Evolutionary conservation across 495 filamentous ascomycete genomes (phyloP).

Genomic region (Penicillium samsonianum): DNA sequence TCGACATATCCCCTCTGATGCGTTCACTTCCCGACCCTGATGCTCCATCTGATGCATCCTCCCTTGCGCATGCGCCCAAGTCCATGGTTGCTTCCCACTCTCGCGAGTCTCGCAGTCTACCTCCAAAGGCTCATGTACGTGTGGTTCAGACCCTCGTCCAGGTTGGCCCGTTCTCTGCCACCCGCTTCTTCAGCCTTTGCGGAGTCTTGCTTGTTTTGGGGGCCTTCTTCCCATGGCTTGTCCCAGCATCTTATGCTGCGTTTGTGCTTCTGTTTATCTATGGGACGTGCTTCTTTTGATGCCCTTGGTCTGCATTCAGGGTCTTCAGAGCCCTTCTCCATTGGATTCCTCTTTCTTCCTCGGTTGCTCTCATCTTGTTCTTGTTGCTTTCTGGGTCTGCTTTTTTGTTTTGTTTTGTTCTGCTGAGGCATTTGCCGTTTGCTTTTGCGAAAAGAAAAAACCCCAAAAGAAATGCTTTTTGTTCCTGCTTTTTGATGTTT

Average conservation of each 20-base stretch:
- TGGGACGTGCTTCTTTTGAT: neutral
- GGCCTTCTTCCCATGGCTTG: neutral
- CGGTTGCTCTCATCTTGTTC: neutral
- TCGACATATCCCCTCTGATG: neutral
- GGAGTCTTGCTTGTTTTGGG: neutral
- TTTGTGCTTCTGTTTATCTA: neutral
- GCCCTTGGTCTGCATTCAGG: neutral
- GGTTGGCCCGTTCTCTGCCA: neutral
- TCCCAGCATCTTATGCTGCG: neutral
- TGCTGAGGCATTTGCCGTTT: slow-evolving; percentile 4
- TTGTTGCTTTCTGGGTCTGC: neutral
- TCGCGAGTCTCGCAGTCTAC: neutral
- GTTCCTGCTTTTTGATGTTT: neutral
- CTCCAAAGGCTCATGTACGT: neutral
- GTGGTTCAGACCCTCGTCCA: slow-evolving; percentile 1
- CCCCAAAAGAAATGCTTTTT: neutral
- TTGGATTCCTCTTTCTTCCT: neutral
- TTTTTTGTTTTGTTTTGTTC: neutral
- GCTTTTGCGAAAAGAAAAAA: slow-evolving; percentile 1
- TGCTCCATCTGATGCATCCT: neutral
- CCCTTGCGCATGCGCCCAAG: neutral
- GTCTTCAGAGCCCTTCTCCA: neutral
- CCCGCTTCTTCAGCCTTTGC: neutral
- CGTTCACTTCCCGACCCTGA: neutral
- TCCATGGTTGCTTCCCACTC: neutral